Evolutionary conservation across 805 yeast species (phyloP).

Genomic region (Barnettozyma botsteinii): DNA sequence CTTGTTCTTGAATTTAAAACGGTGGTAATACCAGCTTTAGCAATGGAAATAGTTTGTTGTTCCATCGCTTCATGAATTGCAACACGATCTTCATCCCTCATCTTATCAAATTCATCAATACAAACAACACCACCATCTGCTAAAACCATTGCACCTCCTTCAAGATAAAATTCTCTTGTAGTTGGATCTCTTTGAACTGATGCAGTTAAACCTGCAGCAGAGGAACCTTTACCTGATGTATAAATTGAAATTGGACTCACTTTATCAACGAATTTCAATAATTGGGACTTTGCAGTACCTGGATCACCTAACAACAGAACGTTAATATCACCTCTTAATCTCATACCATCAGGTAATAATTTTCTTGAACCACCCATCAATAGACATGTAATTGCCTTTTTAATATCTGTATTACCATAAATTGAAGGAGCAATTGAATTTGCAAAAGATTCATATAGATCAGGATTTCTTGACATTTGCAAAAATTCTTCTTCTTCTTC

Average conservation of each 20-base stretch:
- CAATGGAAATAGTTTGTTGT: constrained; percentile 97
- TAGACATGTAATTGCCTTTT: constrained; percentile 87
- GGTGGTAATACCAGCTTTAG: constrained; percentile 98
- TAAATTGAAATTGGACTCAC: constrained; percentile 92
- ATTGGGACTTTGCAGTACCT: constrained; percentile 97
- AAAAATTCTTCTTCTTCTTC: constrained; percentile 93
- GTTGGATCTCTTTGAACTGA: constrained; percentile 88
- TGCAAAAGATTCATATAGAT: constrained; percentile 80
- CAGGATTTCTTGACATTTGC: constrained; percentile 73
- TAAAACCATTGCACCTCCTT: constrained; percentile 99
- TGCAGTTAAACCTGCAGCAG: constrained; percentile 99
- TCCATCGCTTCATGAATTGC: constrained; percentile 99
- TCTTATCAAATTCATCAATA: constrained; percentile 98
- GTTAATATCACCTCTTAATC: constrained; percentile 95
- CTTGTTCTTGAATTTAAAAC: constrained; percentile 93
- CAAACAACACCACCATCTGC: constrained; percentile 99
- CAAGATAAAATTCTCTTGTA: constrained; percentile 88
- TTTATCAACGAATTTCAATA: constrained; percentile 91
- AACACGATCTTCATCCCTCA: constrained; percentile 98
- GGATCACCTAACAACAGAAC: constrained; percentile 95
- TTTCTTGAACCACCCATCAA: constrained; percentile 94
- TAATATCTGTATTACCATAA: constrained; percentile 89
- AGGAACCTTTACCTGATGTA: constrained; percentile 98
- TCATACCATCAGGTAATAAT: constrained; percentile 89
- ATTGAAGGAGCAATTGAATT: constrained; percentile 94